Evolutionary conservation across 169 alveolate genomes (phyloP), one percentile per base, ranked within the genome.

Genomic region (Babesia bovis): DNA sequence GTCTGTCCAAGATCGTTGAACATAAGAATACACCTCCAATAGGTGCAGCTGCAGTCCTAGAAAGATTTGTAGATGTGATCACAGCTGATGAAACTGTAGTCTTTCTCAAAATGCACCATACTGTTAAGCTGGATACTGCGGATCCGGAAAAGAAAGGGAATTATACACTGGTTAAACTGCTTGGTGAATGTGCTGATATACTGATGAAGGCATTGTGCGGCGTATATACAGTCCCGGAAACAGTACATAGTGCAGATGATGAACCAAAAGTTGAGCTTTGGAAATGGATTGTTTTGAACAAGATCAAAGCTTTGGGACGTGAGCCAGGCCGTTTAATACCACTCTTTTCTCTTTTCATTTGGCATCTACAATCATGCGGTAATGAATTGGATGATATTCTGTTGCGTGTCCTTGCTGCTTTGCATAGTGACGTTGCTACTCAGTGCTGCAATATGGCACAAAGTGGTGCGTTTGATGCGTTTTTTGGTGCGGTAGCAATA

Each of bases 401-500:
- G 2, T 0, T 2, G 42, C 61, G 35, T 2, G 44, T 63, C 3
- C 13, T 63, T 0, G 35, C 38, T 12, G 58, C 15, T 6, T 28
- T 63, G 1, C 26, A 26, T 40, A 15, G 40, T 19, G 45, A 49
- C 17, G 13, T 63, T 17, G 40, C 9, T 17, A 19, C 33, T 5
- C 4, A 7, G n/a, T 10, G 19, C 6, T 63, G 61, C 36, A 63
- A 63, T 55, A 17, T 63, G 9, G 4, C 49, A 7, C 73, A 63
- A 32, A 52, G 73, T 12, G 73, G 73, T 13, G 44, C 50, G 4
- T 28, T 71, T n/a, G 82, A 71, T 28, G 82, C 73, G n/a, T 59
- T 71, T 32, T 71, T 71, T 47, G 82, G 82, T 4, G 3, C 41
- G 3, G 12, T 71, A 21, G 61, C 73, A 5, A 49, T 60, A 4